Evolutionary conservation across 768 basidiomycete species (phyloP), one percentile per base, ranked within the genome.

Genomic region (Amanita phalloides): DNA sequence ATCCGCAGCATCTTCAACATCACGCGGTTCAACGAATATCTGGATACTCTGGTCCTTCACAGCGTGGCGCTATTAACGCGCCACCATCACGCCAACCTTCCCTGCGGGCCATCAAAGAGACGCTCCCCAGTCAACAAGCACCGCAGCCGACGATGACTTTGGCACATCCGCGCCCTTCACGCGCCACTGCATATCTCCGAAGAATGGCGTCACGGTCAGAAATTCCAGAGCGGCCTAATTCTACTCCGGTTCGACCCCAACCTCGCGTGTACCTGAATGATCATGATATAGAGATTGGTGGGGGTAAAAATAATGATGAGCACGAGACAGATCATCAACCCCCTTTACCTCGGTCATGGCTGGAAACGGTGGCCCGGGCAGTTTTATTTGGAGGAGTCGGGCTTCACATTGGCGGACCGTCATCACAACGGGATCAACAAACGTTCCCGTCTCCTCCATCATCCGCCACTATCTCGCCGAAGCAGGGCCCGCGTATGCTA

Each of bases 321-420:
- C 60, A 58, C 13, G 62, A 67, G 41, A 62, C 60, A 8, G 60
- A 64, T 14, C 55, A 52, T 20, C 54, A 61, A 44, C 80, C 81
- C n/a, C 79, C 83, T 3, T 67, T 86, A 30, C 84, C 85, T 3
- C 62, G 71, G 6, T 77, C 77, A n/a, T 88, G 86, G 86, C 66
- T 87, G 21, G 81, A 84, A 60, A 76, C 71, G 1, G 82, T 87
- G n/a, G 73, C 83, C 7, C 78, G 74, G 50, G 83, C 83, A 0
- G 71, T 87, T 7, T 66, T 81, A n/a, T 73, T 74, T 42, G 77
- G 78, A 17, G 74, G 74, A 3, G 61, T 67, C 33, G 76, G 70
- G 3, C 67, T 73, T 1, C 69, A 72, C 54, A 62, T 76, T 4
- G 72, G 77, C 20, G 71, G 75, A 0, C 74, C 72, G 8, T 37